Conservation (phyloP, 2,329 filamentous ascomycete species). For the Raffaelea ambrosiae region DNA sequence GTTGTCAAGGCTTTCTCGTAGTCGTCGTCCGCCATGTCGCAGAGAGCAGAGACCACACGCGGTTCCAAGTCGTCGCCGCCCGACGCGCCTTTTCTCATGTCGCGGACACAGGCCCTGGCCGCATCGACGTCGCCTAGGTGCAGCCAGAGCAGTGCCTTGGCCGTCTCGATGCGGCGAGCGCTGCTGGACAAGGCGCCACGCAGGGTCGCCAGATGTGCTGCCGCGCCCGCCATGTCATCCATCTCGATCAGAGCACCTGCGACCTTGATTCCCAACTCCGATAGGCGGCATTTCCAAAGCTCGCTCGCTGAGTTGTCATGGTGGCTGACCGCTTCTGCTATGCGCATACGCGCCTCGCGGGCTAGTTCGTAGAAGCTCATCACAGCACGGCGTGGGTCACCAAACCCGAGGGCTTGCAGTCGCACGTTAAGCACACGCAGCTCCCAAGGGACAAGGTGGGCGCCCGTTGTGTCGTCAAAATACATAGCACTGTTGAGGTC, state of each 20-base stretch:
- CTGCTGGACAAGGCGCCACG: slow-evolving; percentile 16
- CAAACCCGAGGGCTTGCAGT: slow-evolving; percentile 77
- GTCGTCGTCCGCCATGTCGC: slow-evolving; percentile 69
- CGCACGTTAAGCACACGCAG: slow-evolving; percentile 75
- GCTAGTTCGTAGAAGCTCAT: slow-evolving; percentile 88
- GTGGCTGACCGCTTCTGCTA: slow-evolving; percentile 35
- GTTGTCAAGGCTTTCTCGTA: slow-evolving; percentile 54
- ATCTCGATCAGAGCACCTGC: slow-evolving; percentile 69
- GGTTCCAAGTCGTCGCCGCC: slow-evolving; percentile 27
- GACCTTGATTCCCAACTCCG: slow-evolving; percentile 64
- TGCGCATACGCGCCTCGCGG: slow-evolving; percentile 59
- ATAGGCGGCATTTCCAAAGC: slow-evolving; percentile 64
- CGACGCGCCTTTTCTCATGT: slow-evolving; percentile 7
- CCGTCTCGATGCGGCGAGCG: slow-evolving; percentile 30
- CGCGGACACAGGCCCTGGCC: slow-evolving; percentile 47
- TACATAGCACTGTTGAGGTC: slow-evolving; percentile 53
- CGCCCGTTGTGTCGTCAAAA: slow-evolving; percentile 33
- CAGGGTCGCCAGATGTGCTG: slow-evolving; percentile 60
- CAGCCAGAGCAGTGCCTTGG: slow-evolving; percentile 62
- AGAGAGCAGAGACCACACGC: slow-evolving; percentile 54
- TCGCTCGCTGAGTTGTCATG: slow-evolving; percentile 46
- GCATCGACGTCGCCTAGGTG: slow-evolving; percentile 68
- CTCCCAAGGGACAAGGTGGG: slow-evolving; percentile 76
- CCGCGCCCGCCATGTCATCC: slow-evolving; percentile 76
- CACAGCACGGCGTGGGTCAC: slow-evolving; percentile 73